Evolutionary conservation across 257 asterid genomes (phyloP).

Genomic region (Solanum virginianum): DNA sequence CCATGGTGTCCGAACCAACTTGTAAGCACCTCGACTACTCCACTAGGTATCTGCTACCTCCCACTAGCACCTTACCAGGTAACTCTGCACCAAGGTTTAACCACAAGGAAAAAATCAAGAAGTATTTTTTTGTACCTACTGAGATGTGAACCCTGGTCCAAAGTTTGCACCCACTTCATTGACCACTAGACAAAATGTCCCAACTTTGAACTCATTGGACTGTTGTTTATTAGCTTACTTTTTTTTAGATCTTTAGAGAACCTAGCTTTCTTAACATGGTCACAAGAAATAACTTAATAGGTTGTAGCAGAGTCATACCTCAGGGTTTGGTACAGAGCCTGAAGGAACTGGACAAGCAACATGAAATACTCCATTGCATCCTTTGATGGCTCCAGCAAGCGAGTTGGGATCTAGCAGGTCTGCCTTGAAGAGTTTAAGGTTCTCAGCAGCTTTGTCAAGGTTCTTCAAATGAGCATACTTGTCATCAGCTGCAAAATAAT

Average conservation of each 20-base stretch:
- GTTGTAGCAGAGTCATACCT: conserved; percentile 17
- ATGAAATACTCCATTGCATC: conserved; percentile 74
- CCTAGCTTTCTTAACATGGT: background rate
- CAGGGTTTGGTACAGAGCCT: conserved; percentile 46
- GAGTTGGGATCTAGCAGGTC: conserved; percentile 64
- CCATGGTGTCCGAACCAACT: background rate
- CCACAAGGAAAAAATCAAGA: background rate
- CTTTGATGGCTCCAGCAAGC: conserved; percentile 45
- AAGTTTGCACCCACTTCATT: background rate
- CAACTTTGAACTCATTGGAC: background rate
- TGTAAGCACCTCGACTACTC: background rate
- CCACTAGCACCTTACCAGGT: background rate
- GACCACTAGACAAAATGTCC: background rate
- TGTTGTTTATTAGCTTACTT: background rate
- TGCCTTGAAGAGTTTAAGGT: conserved; percentile 49
- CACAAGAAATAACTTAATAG: background rate
- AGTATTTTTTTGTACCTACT: background rate
- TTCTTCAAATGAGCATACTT: conserved; percentile 47
- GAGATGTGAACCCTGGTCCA: background rate
- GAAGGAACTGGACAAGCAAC: conserved; percentile 78
- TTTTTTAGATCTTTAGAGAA: background rate
- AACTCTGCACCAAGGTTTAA: background rate
- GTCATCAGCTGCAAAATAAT: conserved; percentile 26
- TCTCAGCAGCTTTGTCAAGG: conserved; percentile 42
- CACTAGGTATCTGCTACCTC: background rate